Conservation (phyloP, 2,329 filamentous ascomycete genomes). For the Alternaria sp. region DNA sequence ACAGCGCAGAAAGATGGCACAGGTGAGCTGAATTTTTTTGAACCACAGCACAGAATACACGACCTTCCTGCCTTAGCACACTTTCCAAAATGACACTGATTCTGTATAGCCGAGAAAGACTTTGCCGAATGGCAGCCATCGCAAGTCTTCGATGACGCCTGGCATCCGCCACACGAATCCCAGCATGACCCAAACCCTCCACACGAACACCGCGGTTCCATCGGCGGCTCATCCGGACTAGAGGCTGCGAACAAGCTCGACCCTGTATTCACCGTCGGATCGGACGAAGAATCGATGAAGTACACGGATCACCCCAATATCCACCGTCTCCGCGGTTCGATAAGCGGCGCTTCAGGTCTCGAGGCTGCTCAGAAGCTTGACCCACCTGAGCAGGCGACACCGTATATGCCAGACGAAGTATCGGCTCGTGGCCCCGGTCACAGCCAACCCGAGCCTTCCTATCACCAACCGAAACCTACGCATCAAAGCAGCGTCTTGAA, state of each 20-base stretch:
- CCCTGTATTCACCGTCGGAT: constrained; percentile 9
- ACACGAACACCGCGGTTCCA: constrained; percentile 24
- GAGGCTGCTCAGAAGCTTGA: constrained; percentile 18
- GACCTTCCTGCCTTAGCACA: no score
- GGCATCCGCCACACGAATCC: not conserved
- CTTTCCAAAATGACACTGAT: not conserved
- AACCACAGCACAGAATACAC: no score
- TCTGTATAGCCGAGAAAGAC: not conserved
- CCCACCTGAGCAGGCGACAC: not conserved
- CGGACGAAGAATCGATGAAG: constrained; percentile 12
- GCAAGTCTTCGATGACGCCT: constrained; percentile 1
- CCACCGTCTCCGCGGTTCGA: constrained; percentile 14
- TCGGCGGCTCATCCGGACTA: constrained; percentile 6
- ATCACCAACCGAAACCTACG: constrained; percentile 10
- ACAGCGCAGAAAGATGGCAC: constrained; percentile 13
- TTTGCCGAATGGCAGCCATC: constrained; percentile 1
- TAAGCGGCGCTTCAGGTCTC: constrained; percentile 10
- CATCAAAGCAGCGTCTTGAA: constrained; percentile 5
- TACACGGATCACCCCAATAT: constrained; percentile 8
- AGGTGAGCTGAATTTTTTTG: no score
- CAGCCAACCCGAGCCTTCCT: constrained; percentile 1
- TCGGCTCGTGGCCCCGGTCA: constrained; percentile 7
- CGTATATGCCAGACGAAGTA: not conserved
- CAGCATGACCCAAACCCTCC: not conserved
- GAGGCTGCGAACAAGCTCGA: constrained; percentile 23